Base-by-base conservation (phyloP, 345 rosid genomes). In the Leavenworthia alabamica region DNA sequence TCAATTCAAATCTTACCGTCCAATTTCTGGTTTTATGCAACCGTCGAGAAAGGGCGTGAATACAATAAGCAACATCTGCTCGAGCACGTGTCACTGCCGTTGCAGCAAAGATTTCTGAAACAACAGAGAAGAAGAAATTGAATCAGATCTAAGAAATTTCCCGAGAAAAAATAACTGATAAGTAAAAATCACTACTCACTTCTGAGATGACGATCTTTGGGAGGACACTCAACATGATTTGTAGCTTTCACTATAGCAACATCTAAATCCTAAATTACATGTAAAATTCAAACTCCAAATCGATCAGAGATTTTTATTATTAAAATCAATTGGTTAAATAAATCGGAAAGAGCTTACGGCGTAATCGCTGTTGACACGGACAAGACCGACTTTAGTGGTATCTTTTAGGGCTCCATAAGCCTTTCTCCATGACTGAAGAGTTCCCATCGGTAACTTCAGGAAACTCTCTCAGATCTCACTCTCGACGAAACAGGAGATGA, bases 371-470 rank as follows among this genome's bases (percentile, higher is more conserved):
- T 94, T 94, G 77, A 94, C 97, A 51, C 93, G 99, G 68, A 96
- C 97, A 52, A 94, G 89, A 32, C 99, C 99, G 82, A 94, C 97
- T 90, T 94, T 94, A 75, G 99, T 94, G 81, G 84, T 43, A 60
- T 94, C 97, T 66, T 94, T 94, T 77, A 94, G 75, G 49, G 97
- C 99, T 39, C 97, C 99, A 35, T 86, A 94, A 36, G 97, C 97
- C 67, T 79, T 88, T 48, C 97, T 81, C 96, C 96, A 94, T 15
- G 95, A 80, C 79, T 90, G 97, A 16, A 94, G 90, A 62, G 99
- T 88, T 37, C 86, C 97, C 99, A 94, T 90, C 62, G 60, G 72
- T 47, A 13, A 46, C 43, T 10, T 48, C 43, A 27, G 27, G 22
- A 36, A 56, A 51, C 64, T 72, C 76, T 55, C 71, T 71, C 75